These are phyloP conservation scores for Arctium lappa DNA, from an alignment of 129 eudicot genomes.

Conservation along the genomic window DNA sequence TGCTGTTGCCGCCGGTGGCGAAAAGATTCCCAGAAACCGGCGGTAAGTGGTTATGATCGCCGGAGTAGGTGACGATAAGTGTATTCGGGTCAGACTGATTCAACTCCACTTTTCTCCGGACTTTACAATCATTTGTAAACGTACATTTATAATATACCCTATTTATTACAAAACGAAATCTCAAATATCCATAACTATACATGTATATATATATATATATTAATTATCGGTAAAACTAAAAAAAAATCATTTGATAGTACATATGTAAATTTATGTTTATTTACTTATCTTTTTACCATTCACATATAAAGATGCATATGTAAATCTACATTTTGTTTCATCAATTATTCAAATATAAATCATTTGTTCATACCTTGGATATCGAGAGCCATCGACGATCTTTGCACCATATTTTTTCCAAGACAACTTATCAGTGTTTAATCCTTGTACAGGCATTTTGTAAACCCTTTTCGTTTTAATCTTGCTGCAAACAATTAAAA, in stretches of 20 bases:
- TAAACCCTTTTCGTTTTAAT: slow-evolving; percentile 59
- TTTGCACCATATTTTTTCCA: slow-evolving; percentile 89
- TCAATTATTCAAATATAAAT: not conserved
- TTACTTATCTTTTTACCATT: too few relatives aligned
- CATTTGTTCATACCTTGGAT: slow-evolving; percentile 52
- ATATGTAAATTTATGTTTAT: not conserved
- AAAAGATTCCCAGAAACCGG: slow-evolving; percentile 15
- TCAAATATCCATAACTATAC: not conserved
- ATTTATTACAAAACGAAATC: slow-evolving; percentile 5
- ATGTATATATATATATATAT: not conserved
- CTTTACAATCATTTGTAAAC: slow-evolving; percentile 71
- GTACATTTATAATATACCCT: slow-evolving; percentile 84
- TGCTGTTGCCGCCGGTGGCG: not conserved
- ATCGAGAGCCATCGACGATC: slow-evolving; percentile 67
- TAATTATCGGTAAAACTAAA: not conserved
- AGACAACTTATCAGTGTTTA: slow-evolving; percentile 72
- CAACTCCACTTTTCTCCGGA: slow-evolving; percentile 73
- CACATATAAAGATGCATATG: too few relatives aligned
- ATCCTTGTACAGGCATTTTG: slow-evolving; percentile 68
- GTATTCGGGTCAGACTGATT: slow-evolving; percentile 59
- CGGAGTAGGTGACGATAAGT: slow-evolving; percentile 55
- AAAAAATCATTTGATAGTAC: not conserved
- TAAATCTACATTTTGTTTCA: too few relatives aligned
- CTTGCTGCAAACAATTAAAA: slow-evolving; percentile 35
- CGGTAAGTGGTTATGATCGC: slow-evolving; percentile 71